Conservation (phyloP, 148 eudicot genomes). For the Silene latifolia region DNA sequence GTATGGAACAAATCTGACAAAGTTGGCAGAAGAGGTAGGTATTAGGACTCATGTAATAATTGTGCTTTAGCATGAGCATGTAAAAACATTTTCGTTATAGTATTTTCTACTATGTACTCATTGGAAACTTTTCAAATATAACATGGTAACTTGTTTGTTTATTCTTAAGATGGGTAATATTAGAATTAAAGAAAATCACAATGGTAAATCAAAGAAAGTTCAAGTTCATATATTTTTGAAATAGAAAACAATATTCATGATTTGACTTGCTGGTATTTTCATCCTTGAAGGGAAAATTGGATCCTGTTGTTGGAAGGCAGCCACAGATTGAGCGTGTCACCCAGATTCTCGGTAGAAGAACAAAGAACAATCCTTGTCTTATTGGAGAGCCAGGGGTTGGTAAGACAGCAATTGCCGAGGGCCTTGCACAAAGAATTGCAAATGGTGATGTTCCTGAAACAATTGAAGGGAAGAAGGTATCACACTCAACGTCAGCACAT, state of each 20-base stretch:
- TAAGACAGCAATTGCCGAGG: conserved; percentile 94
- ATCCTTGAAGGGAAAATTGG: conserved; percentile 67
- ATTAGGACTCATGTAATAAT: not conserved
- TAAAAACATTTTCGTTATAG: not conserved
- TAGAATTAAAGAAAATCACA: too few relatives aligned
- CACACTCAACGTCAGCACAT: conserved; percentile 2
- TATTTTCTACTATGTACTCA: not conserved
- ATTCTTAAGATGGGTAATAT: too few relatives aligned
- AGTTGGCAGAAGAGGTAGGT: conserved; percentile 87
- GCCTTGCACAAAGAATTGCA: conserved; percentile 89
- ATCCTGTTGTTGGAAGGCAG: conserved; percentile 96
- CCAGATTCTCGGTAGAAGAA: conserved; percentile 77
- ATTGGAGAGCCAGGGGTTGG: conserved; percentile 98
- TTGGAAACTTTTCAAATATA: not conserved
- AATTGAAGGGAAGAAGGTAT: conserved; percentile 85
- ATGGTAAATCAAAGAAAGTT: not conserved
- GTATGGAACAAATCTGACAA: conserved; percentile 93
- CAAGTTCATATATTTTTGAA: not conserved
- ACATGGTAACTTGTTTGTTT: not conserved
- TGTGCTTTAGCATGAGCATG: not conserved
- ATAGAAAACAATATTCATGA: not conserved
- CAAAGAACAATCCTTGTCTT: conserved; percentile 95
- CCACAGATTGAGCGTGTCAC: conserved; percentile 86
- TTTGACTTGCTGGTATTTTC: conserved; percentile 16
- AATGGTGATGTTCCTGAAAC: conserved; percentile 94